A percentile compares a stretch with the other conserved stretches of the same genome.
Evolutionary conservation across 495 filamentous ascomycete species (phyloP).

Genomic region (Aspergillus baeticus): DNA sequence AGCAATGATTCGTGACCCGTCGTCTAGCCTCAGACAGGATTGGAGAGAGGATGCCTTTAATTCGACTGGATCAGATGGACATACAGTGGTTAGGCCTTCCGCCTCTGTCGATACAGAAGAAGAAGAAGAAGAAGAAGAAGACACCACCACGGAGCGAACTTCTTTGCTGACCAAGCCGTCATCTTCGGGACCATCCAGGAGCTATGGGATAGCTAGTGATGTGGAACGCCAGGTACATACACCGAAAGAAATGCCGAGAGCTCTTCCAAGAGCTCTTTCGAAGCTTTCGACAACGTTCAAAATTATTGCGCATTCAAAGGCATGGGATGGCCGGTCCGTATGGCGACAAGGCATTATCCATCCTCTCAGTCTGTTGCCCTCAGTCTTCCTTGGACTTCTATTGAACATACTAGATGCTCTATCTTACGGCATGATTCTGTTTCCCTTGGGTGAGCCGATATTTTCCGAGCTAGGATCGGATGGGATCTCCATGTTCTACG

Average conservation of each 20-base stretch:
- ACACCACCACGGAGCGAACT: constrained; percentile 38
- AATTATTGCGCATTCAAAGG: constrained; percentile 55
- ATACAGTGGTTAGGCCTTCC: constrained; percentile 3
- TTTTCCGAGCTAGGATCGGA: constrained; percentile 84
- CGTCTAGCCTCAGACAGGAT: constrained; percentile 26
- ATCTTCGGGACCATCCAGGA: constrained; percentile 18
- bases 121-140: constrained; percentile 1
- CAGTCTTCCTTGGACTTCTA: constrained; percentile 83
- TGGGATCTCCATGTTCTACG: constrained; percentile 97
- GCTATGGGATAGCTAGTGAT: constrained; percentile 37
- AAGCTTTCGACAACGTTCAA: constrained; percentile 26
- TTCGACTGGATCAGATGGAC: constrained; percentile 5
- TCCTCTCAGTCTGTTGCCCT: constrained; percentile 70
- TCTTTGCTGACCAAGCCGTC: constrained; percentile 40
- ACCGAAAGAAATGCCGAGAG: constrained; percentile 11
- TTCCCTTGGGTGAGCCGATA: constrained; percentile 80
- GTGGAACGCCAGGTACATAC: constrained; percentile 36
- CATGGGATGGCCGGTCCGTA: constrained; percentile 66
- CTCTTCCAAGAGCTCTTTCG: constrained; percentile 23
- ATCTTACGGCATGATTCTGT: constrained; percentile 96
- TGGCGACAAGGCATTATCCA: constrained; percentile 64
- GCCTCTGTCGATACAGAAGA: neutral
- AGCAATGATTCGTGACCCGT: constrained; percentile 60
- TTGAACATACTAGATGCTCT: constrained; percentile 92
- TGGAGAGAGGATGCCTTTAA: constrained; percentile 22